Evolutionary conservation across 768 basidiomycete genomes (phyloP).

Genomic region (Psilocybe cyanescens): DNA sequence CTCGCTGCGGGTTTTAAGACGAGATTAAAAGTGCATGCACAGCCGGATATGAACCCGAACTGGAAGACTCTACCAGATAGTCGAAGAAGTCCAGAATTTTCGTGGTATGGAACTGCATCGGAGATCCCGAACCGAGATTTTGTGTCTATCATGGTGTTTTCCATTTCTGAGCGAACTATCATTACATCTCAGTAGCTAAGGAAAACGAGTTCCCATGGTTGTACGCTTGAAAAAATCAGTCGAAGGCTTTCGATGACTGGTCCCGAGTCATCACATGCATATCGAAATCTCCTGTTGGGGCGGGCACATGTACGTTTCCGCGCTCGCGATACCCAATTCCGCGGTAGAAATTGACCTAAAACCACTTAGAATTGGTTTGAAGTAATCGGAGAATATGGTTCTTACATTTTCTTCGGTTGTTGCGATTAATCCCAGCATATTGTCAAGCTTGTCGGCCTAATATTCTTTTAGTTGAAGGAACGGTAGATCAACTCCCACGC

Average conservation of each 20-base stretch:
- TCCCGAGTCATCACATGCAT: constrained; percentile 1
- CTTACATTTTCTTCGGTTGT: neutral
- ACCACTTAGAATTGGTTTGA: neutral
- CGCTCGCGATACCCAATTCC: constrained; percentile 1
- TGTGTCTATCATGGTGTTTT: neutral
- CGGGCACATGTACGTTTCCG: neutral
- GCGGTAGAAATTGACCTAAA: neutral
- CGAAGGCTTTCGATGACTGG: neutral
- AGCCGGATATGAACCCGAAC: no score
- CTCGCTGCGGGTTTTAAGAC: neutral
- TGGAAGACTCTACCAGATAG: no score
- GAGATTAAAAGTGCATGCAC: no score
- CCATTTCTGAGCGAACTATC: neutral
- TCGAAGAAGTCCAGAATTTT: neutral
- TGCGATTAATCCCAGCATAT: neutral
- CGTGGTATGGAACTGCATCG: neutral
- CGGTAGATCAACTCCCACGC: neutral
- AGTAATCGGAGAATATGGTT: neutral
- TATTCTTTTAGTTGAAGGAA: neutral
- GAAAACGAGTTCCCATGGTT: neutral
- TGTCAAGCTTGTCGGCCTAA: neutral
- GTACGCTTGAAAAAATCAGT: neutral
- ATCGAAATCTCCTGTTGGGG: constrained; percentile 3
- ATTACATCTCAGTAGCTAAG: neutral
- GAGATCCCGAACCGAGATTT: neutral